Evolutionary conservation across 2,329 filamentous ascomycete species (phyloP), one percentile per base, ranked within the genome.

Genomic region (Monosporascus sp.): DNA sequence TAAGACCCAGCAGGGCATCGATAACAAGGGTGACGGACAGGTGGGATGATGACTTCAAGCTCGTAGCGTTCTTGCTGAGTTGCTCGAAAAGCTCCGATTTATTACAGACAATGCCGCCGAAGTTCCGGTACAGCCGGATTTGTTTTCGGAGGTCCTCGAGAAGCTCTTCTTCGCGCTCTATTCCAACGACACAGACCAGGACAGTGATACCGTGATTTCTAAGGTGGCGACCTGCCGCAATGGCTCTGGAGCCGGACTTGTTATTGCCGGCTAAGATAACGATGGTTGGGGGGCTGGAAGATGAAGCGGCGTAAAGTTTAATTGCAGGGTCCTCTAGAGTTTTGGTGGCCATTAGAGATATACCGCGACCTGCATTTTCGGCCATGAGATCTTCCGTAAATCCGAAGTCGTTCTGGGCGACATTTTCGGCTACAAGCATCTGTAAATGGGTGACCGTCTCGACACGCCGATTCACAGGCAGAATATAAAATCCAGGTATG

Each of bases 261-360:
- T 96, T 93, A 69, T 97, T 97, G n/a, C 94, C 93, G 0, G 90
- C 92, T n/a, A 97, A 78, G 6, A 97, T 83, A 22, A 96, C 84
- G 35, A 84, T 73, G 0, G 77, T 75, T 52, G 66, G 58, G 27
- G 71, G 49, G 38, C 55, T 69, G 46, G 63, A 67, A 6, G 62
- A 60, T 18, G 65, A 65, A 5, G 60, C 54, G 3, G 65, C 60
- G 22, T 27, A 17, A 47, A 79, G 77, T 69, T 74, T 83, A 65
- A 79, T 81, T 48, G 78, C 84, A 54, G 77, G 82, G 58, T 85
- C 82, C 1, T 77, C 77, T 46, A 95, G 74, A 11, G 89, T 82
- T 48, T 77, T 79, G 51, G 95, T 77, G 1, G 90, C 86, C 27
- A 92, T 87, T 70, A 96, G 88, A 5, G 92, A 91, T 56, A 97